phyloP scores from a whole-genome alignment of 768 basidiomycete genomes.

The Thelephora aurantiotincta region DNA sequence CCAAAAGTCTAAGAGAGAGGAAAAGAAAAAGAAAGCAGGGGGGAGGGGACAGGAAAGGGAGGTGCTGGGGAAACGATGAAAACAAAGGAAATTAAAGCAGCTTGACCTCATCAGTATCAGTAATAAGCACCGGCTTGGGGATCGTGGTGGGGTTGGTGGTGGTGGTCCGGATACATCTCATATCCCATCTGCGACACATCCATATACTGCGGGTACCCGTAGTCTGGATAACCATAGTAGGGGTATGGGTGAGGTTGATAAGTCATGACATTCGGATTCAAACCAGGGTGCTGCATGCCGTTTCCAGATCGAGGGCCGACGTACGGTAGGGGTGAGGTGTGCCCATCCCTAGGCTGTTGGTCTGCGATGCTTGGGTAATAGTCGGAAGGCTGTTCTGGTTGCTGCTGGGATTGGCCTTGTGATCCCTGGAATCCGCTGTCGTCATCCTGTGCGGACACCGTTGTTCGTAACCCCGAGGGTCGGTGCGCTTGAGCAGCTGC shows the following conservation, averaged over 20 bases:
- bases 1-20: background rate
- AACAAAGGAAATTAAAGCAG: constrained; percentile 8
- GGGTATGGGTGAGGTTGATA: constrained; percentile 48
- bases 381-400: background rate
- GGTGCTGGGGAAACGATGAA: background rate
- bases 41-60: background rate
- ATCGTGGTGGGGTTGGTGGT: constrained; percentile 19
- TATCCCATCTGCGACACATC: constrained; percentile 58
- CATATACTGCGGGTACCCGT: constrained; percentile 52
- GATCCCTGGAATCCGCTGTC: constrained; percentile 3
- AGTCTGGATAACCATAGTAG: constrained; percentile 63
- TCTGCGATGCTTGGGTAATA: constrained; percentile 1
- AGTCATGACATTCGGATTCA: constrained; percentile 29
- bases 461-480: constrained; percentile 32
- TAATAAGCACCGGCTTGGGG: constrained; percentile 36
- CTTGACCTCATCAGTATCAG: constrained; percentile 19
- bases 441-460: constrained; percentile 11
- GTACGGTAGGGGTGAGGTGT: constrained; percentile 10
- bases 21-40: background rate
- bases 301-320: constrained; percentile 1
- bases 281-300: constrained; percentile 9
- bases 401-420: constrained; percentile 4
- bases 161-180: constrained; percentile 44
- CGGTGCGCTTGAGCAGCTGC: constrained; percentile 13
- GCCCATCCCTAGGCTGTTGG: constrained; percentile 12